These are phyloP conservation scores for Cyberlindnera petersonii DNA, from an alignment of 805 yeast species.

Conservation along the genomic window DNA sequence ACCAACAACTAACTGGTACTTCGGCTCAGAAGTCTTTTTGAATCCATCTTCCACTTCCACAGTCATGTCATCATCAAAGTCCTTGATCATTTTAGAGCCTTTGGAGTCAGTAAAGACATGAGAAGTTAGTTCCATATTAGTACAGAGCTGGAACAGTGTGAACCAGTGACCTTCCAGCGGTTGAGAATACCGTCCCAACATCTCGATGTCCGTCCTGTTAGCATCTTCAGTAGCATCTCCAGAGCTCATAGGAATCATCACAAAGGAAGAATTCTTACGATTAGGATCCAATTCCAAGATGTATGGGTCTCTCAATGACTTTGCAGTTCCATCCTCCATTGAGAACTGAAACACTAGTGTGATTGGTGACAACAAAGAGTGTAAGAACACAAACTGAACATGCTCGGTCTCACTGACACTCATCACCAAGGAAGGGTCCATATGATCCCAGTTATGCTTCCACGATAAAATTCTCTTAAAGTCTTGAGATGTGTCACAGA, in stretches of 20 bases:
- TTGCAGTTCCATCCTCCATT: constrained; percentile 32
- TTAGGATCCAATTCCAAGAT: constrained; percentile 7
- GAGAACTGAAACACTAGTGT: constrained; percentile 35
- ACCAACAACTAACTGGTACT: too few relatives aligned
- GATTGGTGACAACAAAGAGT: constrained; percentile 32
- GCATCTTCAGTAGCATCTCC: constrained; percentile 3
- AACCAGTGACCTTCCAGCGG: constrained; percentile 2
- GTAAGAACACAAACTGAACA: constrained; percentile 22
- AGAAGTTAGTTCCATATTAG: constrained; percentile 3
- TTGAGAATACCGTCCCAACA: background rate
- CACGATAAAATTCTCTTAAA: constrained; percentile 57
- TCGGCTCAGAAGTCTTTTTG: too few relatives aligned
- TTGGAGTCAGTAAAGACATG: constrained; percentile 1
- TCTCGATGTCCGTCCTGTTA: constrained; percentile 1
- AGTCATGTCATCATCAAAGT: background rate
- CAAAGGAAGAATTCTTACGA: background rate
- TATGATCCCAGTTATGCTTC: constrained; percentile 60
- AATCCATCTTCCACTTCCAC: background rate
- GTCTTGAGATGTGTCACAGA: constrained; percentile 39
- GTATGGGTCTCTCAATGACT: constrained; percentile 36
- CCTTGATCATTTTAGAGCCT: background rate
- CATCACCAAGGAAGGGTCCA: constrained; percentile 51
- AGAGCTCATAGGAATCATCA: constrained; percentile 3
- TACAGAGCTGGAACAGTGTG: constrained; percentile 11
- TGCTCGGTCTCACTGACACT: constrained; percentile 27